Evolutionary conservation across 352 stramenopile species (phyloP).

Genomic region (Globisporangium orthogonon): DNA sequence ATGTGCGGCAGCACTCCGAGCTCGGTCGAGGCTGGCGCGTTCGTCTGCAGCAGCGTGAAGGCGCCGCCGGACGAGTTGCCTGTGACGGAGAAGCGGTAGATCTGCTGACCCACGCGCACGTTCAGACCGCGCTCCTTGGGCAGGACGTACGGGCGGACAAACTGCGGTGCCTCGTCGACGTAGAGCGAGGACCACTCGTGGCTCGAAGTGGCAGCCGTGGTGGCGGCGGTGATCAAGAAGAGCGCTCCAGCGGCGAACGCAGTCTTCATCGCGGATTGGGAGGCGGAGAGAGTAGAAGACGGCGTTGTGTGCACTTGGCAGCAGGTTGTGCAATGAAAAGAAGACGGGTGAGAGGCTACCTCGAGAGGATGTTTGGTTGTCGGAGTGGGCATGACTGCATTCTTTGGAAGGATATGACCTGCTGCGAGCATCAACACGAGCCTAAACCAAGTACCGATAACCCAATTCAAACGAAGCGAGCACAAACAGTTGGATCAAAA

Average conservation of each 20-base stretch:
- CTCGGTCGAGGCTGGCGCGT: conserved; percentile 33
- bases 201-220: neutral
- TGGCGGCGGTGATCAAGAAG: neutral
- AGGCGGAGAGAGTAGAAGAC: neutral
- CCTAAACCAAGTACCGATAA: no score
- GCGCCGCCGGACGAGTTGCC: conserved; percentile 32
- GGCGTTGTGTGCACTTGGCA: neutral
- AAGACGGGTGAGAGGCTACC: no score
- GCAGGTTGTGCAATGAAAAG: neutral
- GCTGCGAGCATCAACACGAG: no score
- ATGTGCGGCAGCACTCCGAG: conserved; percentile 46
- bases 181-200: conserved; percentile 22
- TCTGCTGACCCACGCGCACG: conserved; percentile 31
- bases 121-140: conserved; percentile 34
- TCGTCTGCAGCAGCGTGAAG: conserved; percentile 40
- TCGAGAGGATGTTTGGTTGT: no score
- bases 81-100: conserved; percentile 51
- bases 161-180: conserved; percentile 32
- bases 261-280: conserved; percentile 3
- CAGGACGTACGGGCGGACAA: conserved; percentile 37
- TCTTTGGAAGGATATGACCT: no score
- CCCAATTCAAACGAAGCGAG: no score
- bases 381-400: no score
- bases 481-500: no score
- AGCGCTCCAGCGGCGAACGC: conserved; percentile 5